Evolutionary conservation across 2,329 filamentous ascomycete genomes (phyloP).

Genomic region (Diplodia mutila): DNA sequence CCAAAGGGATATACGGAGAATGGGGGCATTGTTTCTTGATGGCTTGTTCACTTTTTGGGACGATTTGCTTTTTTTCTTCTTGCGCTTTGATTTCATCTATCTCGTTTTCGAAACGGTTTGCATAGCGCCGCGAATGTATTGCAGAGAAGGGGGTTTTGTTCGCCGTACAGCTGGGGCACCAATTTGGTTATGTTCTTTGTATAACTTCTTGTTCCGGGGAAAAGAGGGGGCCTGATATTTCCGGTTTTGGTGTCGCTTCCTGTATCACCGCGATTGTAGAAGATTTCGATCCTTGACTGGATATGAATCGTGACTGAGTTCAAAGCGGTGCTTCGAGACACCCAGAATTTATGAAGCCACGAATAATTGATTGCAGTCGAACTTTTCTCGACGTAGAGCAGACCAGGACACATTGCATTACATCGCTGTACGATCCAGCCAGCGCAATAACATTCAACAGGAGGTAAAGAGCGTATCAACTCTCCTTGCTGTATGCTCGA

Average conservation of each 20-base stretch:
- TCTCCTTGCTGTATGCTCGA: no score
- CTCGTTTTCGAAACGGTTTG: constrained; percentile 6
- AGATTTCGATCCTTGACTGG: neutral
- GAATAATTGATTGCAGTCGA: neutral
- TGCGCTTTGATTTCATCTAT: neutral
- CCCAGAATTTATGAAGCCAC: neutral
- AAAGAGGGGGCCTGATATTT: neutral
- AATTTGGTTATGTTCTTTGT: constrained; percentile 5
- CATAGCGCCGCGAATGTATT: constrained; percentile 20
- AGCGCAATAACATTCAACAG: no score
- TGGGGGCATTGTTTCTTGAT: neutral
- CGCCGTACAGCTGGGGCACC: neutral
- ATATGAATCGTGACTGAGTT: neutral
- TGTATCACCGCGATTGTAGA: neutral
- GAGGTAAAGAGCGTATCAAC: no score
- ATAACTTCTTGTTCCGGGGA: neutral
- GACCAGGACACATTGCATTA: no score
- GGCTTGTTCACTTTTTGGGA: neutral
- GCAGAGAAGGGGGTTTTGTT: neutral
- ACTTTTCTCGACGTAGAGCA: no score
- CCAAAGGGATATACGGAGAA: neutral
- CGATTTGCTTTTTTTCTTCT: neutral
- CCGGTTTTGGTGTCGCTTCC: neutral
- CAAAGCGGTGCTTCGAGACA: neutral
- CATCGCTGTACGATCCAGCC: no score